These are phyloP conservation scores for Hansfordia pulvinata DNA, from an alignment of 2,329 filamentous ascomycete genomes.

Conservation along the genomic window DNA sequence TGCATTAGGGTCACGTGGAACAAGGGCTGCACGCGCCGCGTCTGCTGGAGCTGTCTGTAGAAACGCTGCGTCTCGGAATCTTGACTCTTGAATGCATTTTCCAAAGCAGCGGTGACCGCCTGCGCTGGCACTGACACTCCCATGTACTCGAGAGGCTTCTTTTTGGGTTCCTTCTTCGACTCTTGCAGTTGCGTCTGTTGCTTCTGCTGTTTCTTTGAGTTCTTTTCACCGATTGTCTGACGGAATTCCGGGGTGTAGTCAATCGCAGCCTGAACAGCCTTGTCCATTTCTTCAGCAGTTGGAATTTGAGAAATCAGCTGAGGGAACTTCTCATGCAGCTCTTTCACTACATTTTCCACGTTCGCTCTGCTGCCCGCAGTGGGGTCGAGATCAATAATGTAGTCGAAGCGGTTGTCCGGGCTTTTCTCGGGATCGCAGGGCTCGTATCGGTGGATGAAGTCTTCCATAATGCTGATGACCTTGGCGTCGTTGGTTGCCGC, in stretches of 20 bases:
- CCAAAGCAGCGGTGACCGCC: constrained; percentile 40
- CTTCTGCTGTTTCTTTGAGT: constrained; percentile 26
- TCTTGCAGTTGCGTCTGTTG: constrained; percentile 18
- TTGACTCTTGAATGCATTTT: constrained; percentile 51
- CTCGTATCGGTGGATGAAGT: constrained; percentile 80
- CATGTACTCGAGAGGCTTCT: constrained; percentile 43
- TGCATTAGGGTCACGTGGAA: constrained; percentile 97
- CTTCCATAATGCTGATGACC: constrained; percentile 85
- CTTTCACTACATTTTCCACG: constrained; percentile 62
- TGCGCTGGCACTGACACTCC: constrained; percentile 30
- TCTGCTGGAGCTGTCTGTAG: constrained; percentile 62
- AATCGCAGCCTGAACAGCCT: constrained; percentile 62
- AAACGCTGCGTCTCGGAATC: constrained; percentile 44
- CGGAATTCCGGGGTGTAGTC: constrained; percentile 66
- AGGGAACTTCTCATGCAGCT: constrained; percentile 66
- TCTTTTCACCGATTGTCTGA: constrained; percentile 55
- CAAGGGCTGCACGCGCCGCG: constrained; percentile 61
- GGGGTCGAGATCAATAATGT: constrained; percentile 74
- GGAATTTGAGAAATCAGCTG: constrained; percentile 62
- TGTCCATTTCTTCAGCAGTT: constrained; percentile 59
- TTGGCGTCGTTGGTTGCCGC: constrained; percentile 61
- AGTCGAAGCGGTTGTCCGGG: constrained; percentile 77
- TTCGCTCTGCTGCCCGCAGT: constrained; percentile 68
- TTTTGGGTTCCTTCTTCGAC: constrained; percentile 27
- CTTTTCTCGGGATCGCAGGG: constrained; percentile 47